Evolutionary conservation across 306 rosid genomes (phyloP).

Genomic region (Castanopsis chinensis): DNA sequence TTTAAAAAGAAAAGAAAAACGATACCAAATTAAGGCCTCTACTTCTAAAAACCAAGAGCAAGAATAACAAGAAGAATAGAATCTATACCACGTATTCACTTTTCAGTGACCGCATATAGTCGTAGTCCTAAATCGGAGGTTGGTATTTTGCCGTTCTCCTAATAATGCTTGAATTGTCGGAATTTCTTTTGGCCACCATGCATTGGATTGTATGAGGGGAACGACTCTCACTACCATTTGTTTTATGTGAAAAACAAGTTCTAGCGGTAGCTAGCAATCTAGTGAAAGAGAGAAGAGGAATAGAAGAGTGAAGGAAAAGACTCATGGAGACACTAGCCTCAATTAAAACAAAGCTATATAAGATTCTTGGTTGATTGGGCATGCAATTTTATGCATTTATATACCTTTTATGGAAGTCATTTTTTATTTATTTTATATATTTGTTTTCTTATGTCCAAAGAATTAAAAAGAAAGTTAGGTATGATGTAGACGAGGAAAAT

Average conservation of each 20-base stretch:
- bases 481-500: too few relatives aligned
- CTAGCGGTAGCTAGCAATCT: neutral
- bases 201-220: neutral
- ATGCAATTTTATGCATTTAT: too few relatives aligned
- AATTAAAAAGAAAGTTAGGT: too few relatives aligned
- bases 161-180: neutral
- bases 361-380: too few relatives aligned
- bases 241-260: neutral
- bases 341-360: too few relatives aligned
- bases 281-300: neutral
- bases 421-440: too few relatives aligned
- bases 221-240: neutral
- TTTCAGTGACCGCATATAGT: neutral
- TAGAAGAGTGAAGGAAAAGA: neutral
- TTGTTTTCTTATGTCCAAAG: too few relatives aligned
- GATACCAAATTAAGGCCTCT: too few relatives aligned
- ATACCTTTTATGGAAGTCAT: too few relatives aligned
- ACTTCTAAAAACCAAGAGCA: neutral
- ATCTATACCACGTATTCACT: neutral
- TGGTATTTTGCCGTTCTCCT: conserved; percentile 20
- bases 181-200: neutral
- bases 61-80: neutral
- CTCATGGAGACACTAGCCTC: too few relatives aligned
- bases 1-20: too few relatives aligned
- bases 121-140: conserved; percentile 8